A percentile compares a stretch with the other conserved stretches of the same genome.
Evolutionary conservation across 2,329 filamentous ascomycete genomes (phyloP).

Genomic region (Stenocarpella maydis): DNA sequence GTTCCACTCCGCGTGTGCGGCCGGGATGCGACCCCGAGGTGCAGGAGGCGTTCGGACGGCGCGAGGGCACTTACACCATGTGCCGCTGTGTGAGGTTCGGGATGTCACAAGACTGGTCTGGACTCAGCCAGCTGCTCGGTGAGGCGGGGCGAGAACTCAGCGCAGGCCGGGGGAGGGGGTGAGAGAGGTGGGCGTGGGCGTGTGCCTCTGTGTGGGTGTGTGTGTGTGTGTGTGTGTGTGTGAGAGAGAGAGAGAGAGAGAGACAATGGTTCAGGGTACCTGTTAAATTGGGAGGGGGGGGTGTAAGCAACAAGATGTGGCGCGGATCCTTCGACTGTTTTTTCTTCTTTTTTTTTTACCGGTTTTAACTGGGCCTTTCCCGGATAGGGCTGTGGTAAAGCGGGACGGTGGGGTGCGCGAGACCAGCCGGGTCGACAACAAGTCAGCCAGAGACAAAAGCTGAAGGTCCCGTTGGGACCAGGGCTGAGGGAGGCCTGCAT

Average conservation of each 20-base stretch:
- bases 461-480: not conserved
- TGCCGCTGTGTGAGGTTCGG: conserved; percentile 23
- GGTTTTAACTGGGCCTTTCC: too few species aligned
- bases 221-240: not conserved
- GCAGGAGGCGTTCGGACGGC: not conserved
- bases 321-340: conserved; percentile 1
- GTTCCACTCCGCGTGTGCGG: conserved; percentile 11
- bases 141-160: not conserved
- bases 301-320: conserved; percentile 17
- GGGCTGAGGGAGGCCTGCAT: too few species aligned
- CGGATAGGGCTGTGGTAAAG: not conserved
- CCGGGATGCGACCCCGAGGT: conserved; percentile 7
- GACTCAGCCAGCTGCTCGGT: conserved; percentile 3
- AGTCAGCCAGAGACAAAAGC: conserved; percentile 1
- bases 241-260: too few species aligned
- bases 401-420: not conserved
- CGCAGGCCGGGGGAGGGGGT: not conserved
- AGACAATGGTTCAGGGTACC: conserved; percentile 14
- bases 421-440: not conserved
- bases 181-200: too few species aligned
- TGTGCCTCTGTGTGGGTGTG: too few species aligned
- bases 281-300: not conserved
- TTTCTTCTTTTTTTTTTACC: not conserved
- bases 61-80: not conserved
- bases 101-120: conserved; percentile 16